These are phyloP conservation scores for Mycena polygramma DNA, from an alignment of 768 basidiomycete species.

Conservation along the genomic window DNA sequence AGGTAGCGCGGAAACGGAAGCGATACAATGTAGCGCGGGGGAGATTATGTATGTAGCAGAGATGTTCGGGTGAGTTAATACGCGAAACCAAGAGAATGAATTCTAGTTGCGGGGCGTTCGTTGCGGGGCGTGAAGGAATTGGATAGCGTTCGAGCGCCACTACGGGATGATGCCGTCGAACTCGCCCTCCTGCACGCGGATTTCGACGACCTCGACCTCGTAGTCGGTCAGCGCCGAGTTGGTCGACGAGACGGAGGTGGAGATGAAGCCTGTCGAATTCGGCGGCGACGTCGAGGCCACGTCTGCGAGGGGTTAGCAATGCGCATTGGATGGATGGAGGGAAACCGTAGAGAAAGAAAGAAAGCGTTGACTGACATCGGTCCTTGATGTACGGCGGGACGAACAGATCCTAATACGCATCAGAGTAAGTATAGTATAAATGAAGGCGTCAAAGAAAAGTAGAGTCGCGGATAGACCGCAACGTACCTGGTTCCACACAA, in stretches of 20 bases:
- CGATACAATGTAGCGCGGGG: no score
- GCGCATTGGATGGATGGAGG: no score
- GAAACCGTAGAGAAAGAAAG: neutral
- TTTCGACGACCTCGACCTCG: conserved; percentile 90
- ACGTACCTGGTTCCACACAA: conserved; percentile 91
- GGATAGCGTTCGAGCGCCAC: neutral
- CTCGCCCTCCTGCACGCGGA: conserved; percentile 85
- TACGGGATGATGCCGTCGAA: conserved; percentile 81
- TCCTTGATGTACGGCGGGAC: conserved; percentile 93
- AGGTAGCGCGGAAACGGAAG: no score
- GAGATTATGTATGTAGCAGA: no score
- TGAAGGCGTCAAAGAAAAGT: conserved; percentile 1
- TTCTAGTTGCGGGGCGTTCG: no score
- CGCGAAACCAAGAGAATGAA: no score
- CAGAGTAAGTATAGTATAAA: conserved; percentile 21
- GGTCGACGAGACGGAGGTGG: conserved; percentile 76
- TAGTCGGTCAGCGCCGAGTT: conserved; percentile 79
- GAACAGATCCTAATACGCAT: conserved; percentile 75
- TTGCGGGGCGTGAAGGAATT: neutral
- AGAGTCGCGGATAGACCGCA: conserved; percentile 2
- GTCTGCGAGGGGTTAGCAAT: conserved; percentile 55
- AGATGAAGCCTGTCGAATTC: conserved; percentile 73
- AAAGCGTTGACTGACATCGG: conserved; percentile 73
- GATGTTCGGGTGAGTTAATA: no score
- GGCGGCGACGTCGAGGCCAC: conserved; percentile 88